Evolutionary conservation across 768 basidiomycete species (phyloP), one percentile per base, ranked within the genome.

Genomic region (Serendipita sp.): DNA sequence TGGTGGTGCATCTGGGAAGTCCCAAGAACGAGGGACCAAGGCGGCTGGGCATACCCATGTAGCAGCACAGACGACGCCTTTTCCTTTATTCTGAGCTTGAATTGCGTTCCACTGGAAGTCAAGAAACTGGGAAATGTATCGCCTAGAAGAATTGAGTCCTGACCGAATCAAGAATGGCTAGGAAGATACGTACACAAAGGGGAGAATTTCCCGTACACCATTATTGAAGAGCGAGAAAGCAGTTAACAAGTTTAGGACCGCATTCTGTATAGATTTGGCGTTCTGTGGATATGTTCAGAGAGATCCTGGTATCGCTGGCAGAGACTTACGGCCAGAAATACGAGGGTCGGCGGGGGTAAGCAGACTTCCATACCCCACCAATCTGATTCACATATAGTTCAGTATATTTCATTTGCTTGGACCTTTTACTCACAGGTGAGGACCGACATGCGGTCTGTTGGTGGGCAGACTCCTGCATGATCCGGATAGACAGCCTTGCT

Each of bases 281-380:
- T 74, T 77, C 85, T 86, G 66, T 31, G 42, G 26, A 45, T 22
- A 7, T 45, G 38, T 41, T 56, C 38, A 13, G 38, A 42, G 43
- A 24, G 20, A 24, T 22, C 22, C 14, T 38, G 38, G 14, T 38
- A 9, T 3, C 26, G 9, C 43, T 60, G 38, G 7, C 14, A 65
- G 43, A 2, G 13, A 1, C 82, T 62, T 58, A 84, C 82, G 48
- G 73, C 70, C 20, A 94, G 77, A 68, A 82, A 79, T 30, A 69
- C 69, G 38, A 94, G 68, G 1, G 88, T 80, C 0, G 88, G 80
- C 20, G 83, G 79, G 3, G 91, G 90, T 28, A 94, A 76, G 38
- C 82, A 77, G 0, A 92, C 62, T 69, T 94, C 90, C 13, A 89
- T 75, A 14, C 90, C 90, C 90, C 90, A 94, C 90, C 90, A 92